Evolutionary conservation across 129 eudicot genomes (phyloP), one percentile per base, ranked within the genome.

Genomic region (Mikania micrantha): DNA sequence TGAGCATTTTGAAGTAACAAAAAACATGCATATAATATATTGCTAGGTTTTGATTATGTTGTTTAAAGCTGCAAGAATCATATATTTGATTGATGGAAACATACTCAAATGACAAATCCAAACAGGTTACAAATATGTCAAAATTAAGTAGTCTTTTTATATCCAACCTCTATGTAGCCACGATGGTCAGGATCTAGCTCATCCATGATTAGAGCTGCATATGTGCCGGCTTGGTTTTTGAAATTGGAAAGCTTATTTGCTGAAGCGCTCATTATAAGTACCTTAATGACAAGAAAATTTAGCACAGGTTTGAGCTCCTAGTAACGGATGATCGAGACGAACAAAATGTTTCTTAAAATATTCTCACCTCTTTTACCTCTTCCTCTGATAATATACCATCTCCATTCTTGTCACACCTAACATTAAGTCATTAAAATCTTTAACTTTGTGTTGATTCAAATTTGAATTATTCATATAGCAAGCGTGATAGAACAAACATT

Each of bases 321-420:
- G 56, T 54, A n/a, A 44, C 9, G 21, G 27, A 32, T 9, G 42
- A n/a, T n/a, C n/a, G n/a, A 25, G 7, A 53, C 39, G 29, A 68
- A 34, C 8, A 35, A 76, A 61, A 15, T 24, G 17, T 25, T 5
- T 73, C 47, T 47, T 62, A 9, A 13, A 21, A 42, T 27, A 52
- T 41, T 6, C 76, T 84, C 65, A 94, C 99, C 99, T 89, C 97
- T 77, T 79, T 88, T 31, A 94, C 97, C 79, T 94, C 99, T 1
- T 87, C 99, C 54, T 89, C 95, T 10, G 97, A 89, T 56, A 94
- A 62, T 63, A 69, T 77, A 44, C 99, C 99, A 73, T 94, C 99
- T 3, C 99, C 99, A 79, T 89, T 94, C 81, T 90, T 94, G 82
- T 94, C 97, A 71, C 99, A 94, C 99, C 99, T 94, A 78, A 63